Conservation (phyloP, 2,329 filamentous ascomycete species). For the Daldinia eschscholtzii region DNA sequence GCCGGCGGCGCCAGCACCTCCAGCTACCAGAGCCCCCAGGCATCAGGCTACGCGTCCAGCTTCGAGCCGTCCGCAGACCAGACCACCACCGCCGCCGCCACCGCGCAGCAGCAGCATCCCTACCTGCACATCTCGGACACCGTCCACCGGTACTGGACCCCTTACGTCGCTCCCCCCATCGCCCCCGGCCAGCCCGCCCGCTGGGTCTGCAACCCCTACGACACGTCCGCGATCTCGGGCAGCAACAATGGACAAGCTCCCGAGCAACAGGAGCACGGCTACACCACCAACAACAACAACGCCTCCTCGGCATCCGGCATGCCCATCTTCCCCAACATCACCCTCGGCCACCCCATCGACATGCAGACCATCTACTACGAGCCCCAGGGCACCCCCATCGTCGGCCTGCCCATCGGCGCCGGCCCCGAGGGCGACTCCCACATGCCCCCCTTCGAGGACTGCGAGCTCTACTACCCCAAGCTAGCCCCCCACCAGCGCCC, state of each 20-base stretch:
- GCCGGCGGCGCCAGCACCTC: background rate
- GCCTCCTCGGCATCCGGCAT: background rate
- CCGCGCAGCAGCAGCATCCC: too few species aligned
- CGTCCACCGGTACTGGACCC: background rate
- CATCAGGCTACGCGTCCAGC: background rate
- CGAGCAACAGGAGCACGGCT: background rate
- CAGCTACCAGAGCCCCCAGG: background rate
- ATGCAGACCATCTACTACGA: constrained; percentile 42
- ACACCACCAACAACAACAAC: too few species aligned
- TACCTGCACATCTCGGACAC: background rate
- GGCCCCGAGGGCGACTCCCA: constrained; percentile 57
- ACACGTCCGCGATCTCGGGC: background rate
- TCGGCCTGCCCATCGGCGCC: constrained; percentile 58
- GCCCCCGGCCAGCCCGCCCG: constrained; percentile 28
- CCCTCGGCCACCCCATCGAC: constrained; percentile 34
- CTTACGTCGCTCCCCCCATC: background rate
- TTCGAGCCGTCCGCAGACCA: background rate
- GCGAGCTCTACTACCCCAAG: constrained; percentile 39
- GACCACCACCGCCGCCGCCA: background rate
- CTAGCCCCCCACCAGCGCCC: constrained; percentile 10
- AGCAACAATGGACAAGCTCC: background rate
- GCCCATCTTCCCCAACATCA: background rate
- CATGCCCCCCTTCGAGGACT: constrained; percentile 51
- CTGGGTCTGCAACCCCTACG: constrained; percentile 33
- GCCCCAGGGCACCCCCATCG: constrained; percentile 44